Evolutionary conservation across 371 early-diverging fungal genomes (phyloP), one percentile per base, ranked within the genome.

Genomic region (Mucor velutinosus): DNA sequence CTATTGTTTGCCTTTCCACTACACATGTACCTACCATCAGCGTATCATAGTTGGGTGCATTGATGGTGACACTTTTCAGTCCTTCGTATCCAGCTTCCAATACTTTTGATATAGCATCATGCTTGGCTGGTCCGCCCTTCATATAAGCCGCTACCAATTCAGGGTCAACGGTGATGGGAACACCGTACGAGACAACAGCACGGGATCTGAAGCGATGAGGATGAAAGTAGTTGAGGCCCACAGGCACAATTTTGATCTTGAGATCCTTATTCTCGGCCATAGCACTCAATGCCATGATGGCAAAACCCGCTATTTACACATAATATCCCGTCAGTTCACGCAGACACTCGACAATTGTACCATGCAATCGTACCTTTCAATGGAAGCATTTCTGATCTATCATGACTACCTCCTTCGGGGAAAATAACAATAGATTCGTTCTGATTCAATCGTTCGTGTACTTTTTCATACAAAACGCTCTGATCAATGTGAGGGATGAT

Each of bases 391-490:
- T 94, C 90, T 29, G 93, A 77, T 57, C 93, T 86, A 76, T 96
- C 96, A 78, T 96, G 96, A 66, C 89, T 89, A 11, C 96, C 95
- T 30, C 96, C 95, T 72, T 95, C 96, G 15, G 96, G 96, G 76
- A 96, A 96, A 39, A 96, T 95, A 2, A 94, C 95, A 32, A 96
- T 83, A 66, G 87, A 89, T 23, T 83, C 87, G 49, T 86, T 84
- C 30, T 76, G 67, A 33, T 83, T 79, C 27, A 96, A 74, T 12
- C 90, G 81, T 29, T 85, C 76, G 49, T 87, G 87, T 23, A 96
- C 95, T 19, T 86, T 82, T 33, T 79, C 77, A 78, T 90, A 95
- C 82, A 95, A 80, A 1, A 77, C 78, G 49, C 74, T 62, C 74
- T 95, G 94, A 76, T 96, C 91, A 27, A 95, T 81, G 67, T 90